Conservation (phyloP, 441 rosid genomes). For the Eruca vesicaria region DNA sequence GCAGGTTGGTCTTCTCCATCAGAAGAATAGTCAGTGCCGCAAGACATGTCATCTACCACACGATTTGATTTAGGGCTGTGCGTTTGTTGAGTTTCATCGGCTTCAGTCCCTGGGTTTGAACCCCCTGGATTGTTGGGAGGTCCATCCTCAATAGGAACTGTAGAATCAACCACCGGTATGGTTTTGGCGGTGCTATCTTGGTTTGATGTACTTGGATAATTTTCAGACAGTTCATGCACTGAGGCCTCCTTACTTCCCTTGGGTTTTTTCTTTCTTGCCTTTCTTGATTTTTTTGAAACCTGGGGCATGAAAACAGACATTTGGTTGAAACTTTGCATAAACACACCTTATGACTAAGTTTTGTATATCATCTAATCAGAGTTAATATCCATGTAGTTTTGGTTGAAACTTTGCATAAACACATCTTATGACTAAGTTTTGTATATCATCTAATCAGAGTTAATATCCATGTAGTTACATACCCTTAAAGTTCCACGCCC, state of each 20-base stretch:
- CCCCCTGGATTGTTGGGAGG: slow-evolving; percentile 42
- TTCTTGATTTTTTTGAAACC: slow-evolving; percentile 91
- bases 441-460: background rate
- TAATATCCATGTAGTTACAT: slow-evolving; percentile 29
- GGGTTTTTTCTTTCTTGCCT: slow-evolving; percentile 54
- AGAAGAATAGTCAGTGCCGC: slow-evolving; percentile 67
- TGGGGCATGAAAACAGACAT: slow-evolving; percentile 37
- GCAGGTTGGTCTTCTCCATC: slow-evolving; percentile 58
- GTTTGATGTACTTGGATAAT: slow-evolving; percentile 40
- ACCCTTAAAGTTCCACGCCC: slow-evolving; percentile 93
- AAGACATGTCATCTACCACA: slow-evolving; percentile 44
- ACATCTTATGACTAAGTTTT: background rate
- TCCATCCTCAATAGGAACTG: slow-evolving; percentile 34
- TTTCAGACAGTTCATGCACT: slow-evolving; percentile 43
- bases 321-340: slow-evolving; percentile 16
- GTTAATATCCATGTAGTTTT: too few species aligned
- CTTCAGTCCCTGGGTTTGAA: slow-evolving; percentile 37
- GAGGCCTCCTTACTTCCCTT: slow-evolving; percentile 40
- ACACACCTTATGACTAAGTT: background rate
- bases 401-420: slow-evolving; percentile 7
- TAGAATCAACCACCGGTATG: slow-evolving; percentile 35
- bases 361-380: background rate
- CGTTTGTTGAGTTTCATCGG: slow-evolving; percentile 36
- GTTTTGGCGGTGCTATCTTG: slow-evolving; percentile 36
- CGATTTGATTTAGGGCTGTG: slow-evolving; percentile 38